Base-by-base conservation (phyloP, 352 stramenopile genomes). In the Phytopythium aichiense region DNA sequence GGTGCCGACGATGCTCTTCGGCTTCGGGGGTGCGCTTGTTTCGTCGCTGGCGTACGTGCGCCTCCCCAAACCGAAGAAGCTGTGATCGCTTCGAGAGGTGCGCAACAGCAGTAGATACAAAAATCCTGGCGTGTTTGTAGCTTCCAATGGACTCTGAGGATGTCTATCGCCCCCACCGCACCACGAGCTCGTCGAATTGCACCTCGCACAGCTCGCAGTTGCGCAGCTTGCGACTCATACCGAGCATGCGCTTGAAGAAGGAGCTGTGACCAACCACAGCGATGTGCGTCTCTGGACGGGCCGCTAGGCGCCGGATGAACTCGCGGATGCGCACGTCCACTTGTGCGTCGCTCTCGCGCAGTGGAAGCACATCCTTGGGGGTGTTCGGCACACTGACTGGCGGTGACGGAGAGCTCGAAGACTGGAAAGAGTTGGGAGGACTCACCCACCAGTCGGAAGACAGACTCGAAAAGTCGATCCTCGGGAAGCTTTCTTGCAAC, bases 201-300 rank as follows among this genome's bases (percentile, higher is more conserved):
- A 76, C 81, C 38, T 80, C 71, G 9, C 72, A 66, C n/a, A 95
- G 68, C 46, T 95, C 84, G 58, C 87, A 95, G 64, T 95, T 95
- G 60, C 67, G 66, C 20, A 94, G 77, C 60, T 95, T 94, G 7
- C 81, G 76, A 49, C 63, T 80, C 80, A 92, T 92, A 22, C 73
- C 71, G 28, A 93, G 73, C 84, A 92, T 88, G 18, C 81, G 78
- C 61, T 93, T 95, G 70, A 95, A 94, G 66, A 83, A 95, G 33
- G 79, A 77, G 43, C 85, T 94, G 67, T 95, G 87, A 22, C 87
- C 83, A 30, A 95, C 82, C 50, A 95, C 66, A 23, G 79, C 83
- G 56, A 95, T 93, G 63, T 92, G 78, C 35, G 73, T 56, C 58
- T 93, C 72, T 15, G 83, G 83, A 30, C 89, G 65, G 25, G 74